Evolutionary conservation across 1,284 basidiomycete genomes (phyloP).

Genomic region (Cystobasidium slooffiae): DNA sequence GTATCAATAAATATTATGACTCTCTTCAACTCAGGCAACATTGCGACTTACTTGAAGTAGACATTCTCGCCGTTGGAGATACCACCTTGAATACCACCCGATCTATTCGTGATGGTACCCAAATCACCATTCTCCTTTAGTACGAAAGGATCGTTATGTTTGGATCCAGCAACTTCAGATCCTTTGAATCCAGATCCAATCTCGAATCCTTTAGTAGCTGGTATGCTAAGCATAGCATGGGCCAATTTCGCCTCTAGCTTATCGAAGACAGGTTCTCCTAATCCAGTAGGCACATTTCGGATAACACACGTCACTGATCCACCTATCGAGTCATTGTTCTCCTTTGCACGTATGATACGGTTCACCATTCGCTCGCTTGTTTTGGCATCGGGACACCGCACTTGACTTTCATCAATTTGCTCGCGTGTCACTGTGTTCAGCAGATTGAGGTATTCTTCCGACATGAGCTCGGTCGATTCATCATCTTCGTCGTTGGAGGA

Average conservation of each 20-base stretch:
- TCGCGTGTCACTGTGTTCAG: conserved; percentile 80
- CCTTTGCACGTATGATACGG: conserved; percentile 93
- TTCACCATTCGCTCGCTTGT: conserved; percentile 90
- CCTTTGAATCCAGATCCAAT: conserved; percentile 96
- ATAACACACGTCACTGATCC: conserved; percentile 97
- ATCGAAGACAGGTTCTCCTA: conserved; percentile 98
- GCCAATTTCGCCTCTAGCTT: conserved; percentile 96
- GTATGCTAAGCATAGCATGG: conserved; percentile 98
- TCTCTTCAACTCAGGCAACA: not conserved
- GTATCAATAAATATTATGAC: not conserved
- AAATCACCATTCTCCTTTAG: conserved; percentile 70
- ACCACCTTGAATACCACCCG: conserved; percentile 95
- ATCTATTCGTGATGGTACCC: conserved; percentile 91
- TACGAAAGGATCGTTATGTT: conserved; percentile 92
- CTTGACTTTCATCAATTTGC: conserved; percentile 83
- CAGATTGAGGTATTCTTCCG: conserved; percentile 80
- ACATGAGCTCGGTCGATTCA: conserved; percentile 75
- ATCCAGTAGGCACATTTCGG: conserved; percentile 82
- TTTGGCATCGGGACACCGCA: conserved; percentile 86
- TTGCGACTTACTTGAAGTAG: conserved; percentile 79
- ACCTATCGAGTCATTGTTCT: conserved; percentile 89
- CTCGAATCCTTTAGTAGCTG: conserved; percentile 98
- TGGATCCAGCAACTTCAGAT: conserved; percentile 88
- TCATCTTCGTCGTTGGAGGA: conserved; percentile 60
- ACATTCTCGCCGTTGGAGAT: conserved; percentile 97